These are phyloP conservation scores for Cladophialophora psammophila DNA, from an alignment of 2,329 filamentous ascomycete species.

Conservation along the genomic window DNA sequence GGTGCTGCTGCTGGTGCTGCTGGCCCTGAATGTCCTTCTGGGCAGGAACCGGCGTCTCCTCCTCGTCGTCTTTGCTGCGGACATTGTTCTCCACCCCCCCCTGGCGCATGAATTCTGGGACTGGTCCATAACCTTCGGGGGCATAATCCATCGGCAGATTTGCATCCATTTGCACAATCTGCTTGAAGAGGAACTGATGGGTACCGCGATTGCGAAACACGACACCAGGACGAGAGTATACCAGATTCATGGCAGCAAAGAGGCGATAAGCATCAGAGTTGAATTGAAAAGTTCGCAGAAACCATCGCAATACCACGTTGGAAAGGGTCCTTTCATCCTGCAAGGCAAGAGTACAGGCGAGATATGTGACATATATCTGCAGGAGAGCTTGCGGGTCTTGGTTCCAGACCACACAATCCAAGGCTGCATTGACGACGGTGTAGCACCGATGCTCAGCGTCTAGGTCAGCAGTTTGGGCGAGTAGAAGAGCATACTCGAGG, in stretches of 20 bases:
- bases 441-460: conserved; percentile 71
- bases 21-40: conserved; percentile 18
- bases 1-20: conserved; percentile 3
- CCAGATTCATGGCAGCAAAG: conserved; percentile 77
- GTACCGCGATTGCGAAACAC: conserved; percentile 74
- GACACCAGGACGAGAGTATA: conserved; percentile 63
- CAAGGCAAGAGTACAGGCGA: conserved; percentile 80
- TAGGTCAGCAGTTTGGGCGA: conserved; percentile 69
- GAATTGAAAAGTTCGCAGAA: conserved; percentile 83
- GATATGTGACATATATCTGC: conserved; percentile 78
- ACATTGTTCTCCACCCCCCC: neutral
- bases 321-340: conserved; percentile 79
- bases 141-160: conserved; percentile 63
- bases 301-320: conserved; percentile 73
- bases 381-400: conserved; percentile 72
- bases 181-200: conserved; percentile 89
- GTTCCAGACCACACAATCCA: conserved; percentile 82
- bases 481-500: conserved; percentile 80
- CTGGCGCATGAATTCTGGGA: conserved; percentile 43
- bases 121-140: conserved; percentile 44
- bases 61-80: conserved; percentile 1
- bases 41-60: neutral
- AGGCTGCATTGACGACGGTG: conserved; percentile 77
- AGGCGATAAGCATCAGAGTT: conserved; percentile 84
- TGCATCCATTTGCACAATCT: conserved; percentile 88